These are phyloP conservation scores for Penicillium sp. DNA, from an alignment of 2,329 filamentous ascomycete species.

Conservation along the genomic window DNA sequence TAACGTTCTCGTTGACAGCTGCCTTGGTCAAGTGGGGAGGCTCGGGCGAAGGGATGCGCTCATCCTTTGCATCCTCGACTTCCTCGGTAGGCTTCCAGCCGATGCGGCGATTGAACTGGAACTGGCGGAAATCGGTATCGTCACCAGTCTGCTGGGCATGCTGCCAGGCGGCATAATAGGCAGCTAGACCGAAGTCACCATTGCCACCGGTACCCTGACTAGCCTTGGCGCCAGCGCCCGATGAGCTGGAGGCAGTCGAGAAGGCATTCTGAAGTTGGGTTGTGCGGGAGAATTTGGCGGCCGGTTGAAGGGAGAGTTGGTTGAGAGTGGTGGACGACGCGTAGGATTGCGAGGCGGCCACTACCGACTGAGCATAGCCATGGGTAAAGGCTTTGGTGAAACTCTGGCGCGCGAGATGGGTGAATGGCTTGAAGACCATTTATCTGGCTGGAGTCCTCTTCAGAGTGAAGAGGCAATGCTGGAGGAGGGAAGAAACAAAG, in stretches of 20 bases:
- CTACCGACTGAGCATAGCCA: conserved; percentile 96
- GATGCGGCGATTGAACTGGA: conserved; percentile 83
- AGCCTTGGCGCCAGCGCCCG: conserved; percentile 55
- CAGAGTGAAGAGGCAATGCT: conserved; percentile 63
- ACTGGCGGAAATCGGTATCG: conserved; percentile 87
- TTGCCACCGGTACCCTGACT: conserved; percentile 62
- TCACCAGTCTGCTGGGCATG: conserved; percentile 70
- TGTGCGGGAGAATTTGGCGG: conserved; percentile 56
- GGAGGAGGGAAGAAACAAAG: conserved; percentile 12
- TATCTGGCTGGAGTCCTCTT: conserved; percentile 73
- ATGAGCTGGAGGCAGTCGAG: conserved; percentile 65
- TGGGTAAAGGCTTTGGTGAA: conserved; percentile 95
- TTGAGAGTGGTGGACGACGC: conserved; percentile 65
- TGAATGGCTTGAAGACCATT: conserved; percentile 78
- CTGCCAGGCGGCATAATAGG: conserved; percentile 90
- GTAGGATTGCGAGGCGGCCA: conserved; percentile 91
- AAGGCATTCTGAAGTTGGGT: conserved; percentile 72
- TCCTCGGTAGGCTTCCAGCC: conserved; percentile 73
- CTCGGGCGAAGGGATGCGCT: conserved; percentile 28
- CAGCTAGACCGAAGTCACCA: conserved; percentile 72
- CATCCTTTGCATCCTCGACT: conserved; percentile 37
- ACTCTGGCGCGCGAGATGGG: conserved; percentile 92
- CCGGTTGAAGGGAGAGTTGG: conserved; percentile 55
- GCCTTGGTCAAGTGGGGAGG: conserved; percentile 65
- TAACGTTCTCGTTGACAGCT: conserved; percentile 51